A percentile compares a stretch with the other conserved stretches of the same genome.
Evolutionary conservation across 2,329 filamentous ascomycete species (phyloP).

Genomic region (Nemania serpens): DNA sequence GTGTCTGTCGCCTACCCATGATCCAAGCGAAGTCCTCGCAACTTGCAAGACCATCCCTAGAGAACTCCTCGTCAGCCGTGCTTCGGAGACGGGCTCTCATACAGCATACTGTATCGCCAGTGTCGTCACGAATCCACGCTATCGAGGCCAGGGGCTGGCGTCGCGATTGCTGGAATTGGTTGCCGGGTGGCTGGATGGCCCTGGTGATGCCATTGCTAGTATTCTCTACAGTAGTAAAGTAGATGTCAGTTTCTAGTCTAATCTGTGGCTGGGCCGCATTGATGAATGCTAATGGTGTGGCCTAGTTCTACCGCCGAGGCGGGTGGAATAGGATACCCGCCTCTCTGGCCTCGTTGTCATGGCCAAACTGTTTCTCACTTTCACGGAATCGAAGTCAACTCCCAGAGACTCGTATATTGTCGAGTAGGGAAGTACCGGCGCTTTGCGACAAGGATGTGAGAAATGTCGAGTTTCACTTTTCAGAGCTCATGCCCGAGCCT

Average conservation of each 20-base stretch:
- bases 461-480: not conserved
- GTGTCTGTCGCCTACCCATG: not conserved
- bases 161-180: not conserved
- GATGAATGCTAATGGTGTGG: too few relatives aligned
- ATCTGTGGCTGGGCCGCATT: too few relatives aligned
- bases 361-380: not conserved
- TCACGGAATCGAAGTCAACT: not conserved
- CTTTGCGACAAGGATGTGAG: slow-evolving; percentile 1
- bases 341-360: not conserved
- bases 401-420: not conserved
- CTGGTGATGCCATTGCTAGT: not conserved
- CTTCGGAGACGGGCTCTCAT: not conserved
- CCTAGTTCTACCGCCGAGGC: too few relatives aligned
- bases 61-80: not conserved
- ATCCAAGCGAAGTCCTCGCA: not conserved
- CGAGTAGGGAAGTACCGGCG: not conserved
- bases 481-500: not conserved
- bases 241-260: not conserved
- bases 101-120: not conserved
- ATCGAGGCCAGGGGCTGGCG: not conserved
- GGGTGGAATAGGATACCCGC: too few relatives aligned
- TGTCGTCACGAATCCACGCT: not conserved
- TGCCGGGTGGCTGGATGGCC: not conserved
- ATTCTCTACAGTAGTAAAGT: not conserved
- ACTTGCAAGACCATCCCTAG: slow-evolving; percentile 1